These are phyloP conservation scores for Geotrichum fermentans DNA, from an alignment of 1,139 yeast species.

Conservation along the genomic window DNA sequence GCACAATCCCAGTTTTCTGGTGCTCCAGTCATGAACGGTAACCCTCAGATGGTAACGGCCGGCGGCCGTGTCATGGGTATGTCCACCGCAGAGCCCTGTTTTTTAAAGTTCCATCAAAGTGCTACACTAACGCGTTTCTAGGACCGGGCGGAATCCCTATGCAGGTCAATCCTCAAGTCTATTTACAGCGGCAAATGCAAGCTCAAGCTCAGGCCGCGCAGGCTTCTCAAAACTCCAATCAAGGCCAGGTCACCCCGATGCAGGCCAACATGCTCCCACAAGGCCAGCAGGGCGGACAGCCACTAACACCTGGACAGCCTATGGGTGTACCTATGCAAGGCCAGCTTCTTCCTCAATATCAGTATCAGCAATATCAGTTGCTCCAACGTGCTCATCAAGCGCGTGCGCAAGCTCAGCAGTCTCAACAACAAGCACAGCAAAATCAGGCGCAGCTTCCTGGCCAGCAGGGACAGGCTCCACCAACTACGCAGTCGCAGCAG, in stretches of 20 bases:
- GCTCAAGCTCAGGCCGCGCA: slow-evolving; percentile 7
- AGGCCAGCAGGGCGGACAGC: slow-evolving; percentile 5
- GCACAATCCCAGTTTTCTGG: slow-evolving; percentile 5
- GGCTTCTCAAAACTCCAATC: background rate
- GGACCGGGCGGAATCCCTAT: slow-evolving; percentile 11
- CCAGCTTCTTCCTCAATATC: slow-evolving; percentile 9
- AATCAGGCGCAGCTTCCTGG: slow-evolving; percentile 4
- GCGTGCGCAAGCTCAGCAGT: slow-evolving; percentile 8
- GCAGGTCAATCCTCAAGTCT: slow-evolving; percentile 10
- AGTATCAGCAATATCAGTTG: slow-evolving; percentile 7
- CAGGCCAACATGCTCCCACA: slow-evolving; percentile 7
- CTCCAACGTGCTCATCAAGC: slow-evolving; percentile 9
- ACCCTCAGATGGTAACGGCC: slow-evolving; percentile 7
- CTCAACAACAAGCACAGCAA: background rate
- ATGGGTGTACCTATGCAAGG: slow-evolving; percentile 1
- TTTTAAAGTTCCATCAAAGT: no score
- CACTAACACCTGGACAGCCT: slow-evolving; percentile 4
- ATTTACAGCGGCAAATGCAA: slow-evolving; percentile 8
- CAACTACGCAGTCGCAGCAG: slow-evolving; percentile 1
- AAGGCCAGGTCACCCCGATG: slow-evolving; percentile 5
- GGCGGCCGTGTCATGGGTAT: slow-evolving; percentile 14
- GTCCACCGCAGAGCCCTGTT: no score
- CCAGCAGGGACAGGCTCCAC: background rate
- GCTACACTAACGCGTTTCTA: no score
- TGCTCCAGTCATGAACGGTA: slow-evolving; percentile 5